phyloP scores from a whole-genome alignment of 192 early-diverging fungal genomes.

The Umbelopsis sp. region DNA sequence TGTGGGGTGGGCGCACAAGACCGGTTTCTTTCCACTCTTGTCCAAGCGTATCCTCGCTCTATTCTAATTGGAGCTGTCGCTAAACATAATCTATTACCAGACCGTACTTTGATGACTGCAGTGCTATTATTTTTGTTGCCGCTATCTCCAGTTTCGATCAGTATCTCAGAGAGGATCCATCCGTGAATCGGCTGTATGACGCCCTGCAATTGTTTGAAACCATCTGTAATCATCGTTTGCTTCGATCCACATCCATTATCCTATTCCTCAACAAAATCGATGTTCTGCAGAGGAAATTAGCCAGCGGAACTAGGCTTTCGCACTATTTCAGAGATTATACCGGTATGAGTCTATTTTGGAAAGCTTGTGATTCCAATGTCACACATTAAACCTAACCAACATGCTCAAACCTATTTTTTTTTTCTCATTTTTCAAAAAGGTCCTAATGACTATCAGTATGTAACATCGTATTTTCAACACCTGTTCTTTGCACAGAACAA shows the following conservation, averaged over 20 bases:
- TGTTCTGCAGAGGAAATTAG: slow-evolving; percentile 53
- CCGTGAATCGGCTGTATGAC: slow-evolving; percentile 52
- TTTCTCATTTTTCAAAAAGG: background rate
- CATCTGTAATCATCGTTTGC: slow-evolving; percentile 64
- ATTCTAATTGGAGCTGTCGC: background rate
- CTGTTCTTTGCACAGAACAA: slow-evolving; percentile 46
- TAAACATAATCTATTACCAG: slow-evolving; percentile 21
- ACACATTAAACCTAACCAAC: background rate
- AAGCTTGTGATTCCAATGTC: background rate
- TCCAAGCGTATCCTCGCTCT: background rate
- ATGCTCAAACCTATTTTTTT: background rate
- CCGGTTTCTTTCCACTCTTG: background rate
- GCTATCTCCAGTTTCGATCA: slow-evolving; percentile 65
- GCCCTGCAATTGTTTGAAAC: slow-evolving; percentile 61
- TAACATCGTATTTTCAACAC: slow-evolving; percentile 50
- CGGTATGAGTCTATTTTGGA: background rate
- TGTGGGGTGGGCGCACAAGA: slow-evolving; percentile 21
- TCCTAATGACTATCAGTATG: slow-evolving; percentile 47
- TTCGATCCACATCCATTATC: slow-evolving; percentile 61
- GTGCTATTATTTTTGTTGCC: slow-evolving; percentile 59
- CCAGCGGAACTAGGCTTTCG: background rate
- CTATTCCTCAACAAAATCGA: slow-evolving; percentile 67
- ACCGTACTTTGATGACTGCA: slow-evolving; percentile 55
- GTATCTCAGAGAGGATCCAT: slow-evolving; percentile 51
- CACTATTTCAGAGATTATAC: slow-evolving; percentile 21